Conservation (phyloP, 2,329 filamentous ascomycete genomes). For the Diaporthe sp. region DNA sequence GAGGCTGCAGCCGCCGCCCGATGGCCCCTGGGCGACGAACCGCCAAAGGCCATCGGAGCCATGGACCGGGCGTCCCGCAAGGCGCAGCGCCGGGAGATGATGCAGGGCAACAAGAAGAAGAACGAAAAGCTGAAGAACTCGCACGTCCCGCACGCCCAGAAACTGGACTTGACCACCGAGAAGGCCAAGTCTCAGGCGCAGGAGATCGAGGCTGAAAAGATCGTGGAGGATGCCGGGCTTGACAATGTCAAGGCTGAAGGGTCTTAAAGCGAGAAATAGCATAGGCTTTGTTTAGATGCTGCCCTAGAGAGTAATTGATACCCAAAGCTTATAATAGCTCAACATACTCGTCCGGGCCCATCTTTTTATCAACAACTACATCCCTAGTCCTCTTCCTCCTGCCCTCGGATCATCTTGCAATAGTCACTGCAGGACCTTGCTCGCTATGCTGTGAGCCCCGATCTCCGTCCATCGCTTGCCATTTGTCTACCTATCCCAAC, state of each 20-base stretch:
- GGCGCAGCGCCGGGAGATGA: conserved; percentile 64
- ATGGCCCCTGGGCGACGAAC: conserved; percentile 70
- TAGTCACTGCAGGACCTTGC: neutral
- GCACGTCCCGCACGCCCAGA: conserved; percentile 12
- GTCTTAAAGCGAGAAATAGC: neutral
- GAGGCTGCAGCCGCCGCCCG: conserved; percentile 74
- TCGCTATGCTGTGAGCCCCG: no score
- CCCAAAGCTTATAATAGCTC: conserved; percentile 26
- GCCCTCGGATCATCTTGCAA: neutral
- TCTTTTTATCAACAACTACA: neutral
- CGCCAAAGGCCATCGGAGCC: conserved; percentile 60
- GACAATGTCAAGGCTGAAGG: neutral
- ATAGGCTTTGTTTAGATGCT: neutral
- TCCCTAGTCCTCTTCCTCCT: neutral
- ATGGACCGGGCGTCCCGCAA: conserved; percentile 65
- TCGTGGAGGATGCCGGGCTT: neutral
- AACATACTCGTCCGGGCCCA: neutral
- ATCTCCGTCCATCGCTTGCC: neutral
- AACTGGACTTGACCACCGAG: conserved; percentile 18
- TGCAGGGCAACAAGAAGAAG: conserved; percentile 43
- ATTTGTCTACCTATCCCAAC: neutral
- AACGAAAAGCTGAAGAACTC: conserved; percentile 28
- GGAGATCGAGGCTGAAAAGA: conserved; percentile 8
- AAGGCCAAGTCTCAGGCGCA: conserved; percentile 18
- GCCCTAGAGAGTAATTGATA: conserved; percentile 24